Base-by-base conservation (phyloP, 2,329 filamentous ascomycete species). In the Sclerotinia borealis region DNA sequence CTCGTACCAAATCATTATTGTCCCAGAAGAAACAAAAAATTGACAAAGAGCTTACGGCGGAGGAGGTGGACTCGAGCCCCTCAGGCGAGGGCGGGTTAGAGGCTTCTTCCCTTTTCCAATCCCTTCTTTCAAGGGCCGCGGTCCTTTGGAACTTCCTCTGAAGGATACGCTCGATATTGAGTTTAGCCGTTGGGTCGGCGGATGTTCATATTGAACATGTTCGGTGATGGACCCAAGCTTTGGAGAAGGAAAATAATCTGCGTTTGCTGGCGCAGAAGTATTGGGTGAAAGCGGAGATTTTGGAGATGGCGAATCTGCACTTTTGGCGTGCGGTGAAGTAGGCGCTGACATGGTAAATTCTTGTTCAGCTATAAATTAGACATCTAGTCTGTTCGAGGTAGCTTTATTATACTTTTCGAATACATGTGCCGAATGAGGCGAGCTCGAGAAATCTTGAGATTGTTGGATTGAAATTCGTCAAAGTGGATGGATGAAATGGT, bases 61-160 rank as follows among this genome's bases (percentile, higher is more conserved):
- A 50, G 76, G 75, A 63, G 76, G 76, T 61, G 76, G 76, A 48
- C 60, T 62, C 22, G 60, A 41, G 43, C 41, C 60, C 37, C 60
- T 56, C 27, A 62, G 45, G 51, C 60, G 60, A 62, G 60, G 45
- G 43, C 60, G 60, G 48, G 50, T 36, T 37, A 52, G 73, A 77
- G 27, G 72, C 71, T 60, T 73, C 71, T 60, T 73, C 72, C 68
- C 75, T 66, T 54, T 69, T 22, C 41, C 60, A 27, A 56, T 62
- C 41, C 31, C 60, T 27, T 48, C 60, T 56, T 37, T 62, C 10
- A n/a, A n/a, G 15, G 60, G 50, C n/a, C 62, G 63, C 63, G 66
- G 63, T 43, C 64, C 65, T 58, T 63, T 69, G 27, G 64, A 65
- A 25, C 37, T 49, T 48, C 47, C 55, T 59, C 67, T 68, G 66